Evolutionary conservation across 176 grass and related monocot genomes (phyloP).

Genomic region (Hyparrhenia diplandra): DNA sequence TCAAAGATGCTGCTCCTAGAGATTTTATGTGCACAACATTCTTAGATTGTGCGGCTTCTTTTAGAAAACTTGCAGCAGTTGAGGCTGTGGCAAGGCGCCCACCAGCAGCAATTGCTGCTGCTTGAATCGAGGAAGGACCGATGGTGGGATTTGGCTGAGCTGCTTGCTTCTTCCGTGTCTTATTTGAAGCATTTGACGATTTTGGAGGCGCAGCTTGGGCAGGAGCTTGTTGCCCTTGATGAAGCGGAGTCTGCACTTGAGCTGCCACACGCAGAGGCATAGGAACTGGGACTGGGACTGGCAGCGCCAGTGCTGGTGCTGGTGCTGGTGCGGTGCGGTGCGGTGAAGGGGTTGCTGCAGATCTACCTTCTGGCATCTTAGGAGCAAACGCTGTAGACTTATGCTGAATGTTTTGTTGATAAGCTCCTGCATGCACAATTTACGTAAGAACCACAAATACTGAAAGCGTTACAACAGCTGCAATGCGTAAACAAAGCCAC

Average conservation of each 20-base stretch:
- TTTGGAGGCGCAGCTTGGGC: conserved; percentile 23
- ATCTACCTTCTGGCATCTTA: conserved; percentile 13
- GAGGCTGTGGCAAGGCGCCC: conserved; percentile 61
- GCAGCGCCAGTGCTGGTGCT: neutral
- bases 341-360: neutral
- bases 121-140: conserved; percentile 58
- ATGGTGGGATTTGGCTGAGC: conserved; percentile 32
- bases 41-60: conserved; percentile 77
- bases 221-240: conserved; percentile 40
- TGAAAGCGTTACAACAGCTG: neutral
- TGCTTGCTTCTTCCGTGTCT: conserved; percentile 45
- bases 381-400: conserved; percentile 24
- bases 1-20: conserved; percentile 38
- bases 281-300: conserved; percentile 17
- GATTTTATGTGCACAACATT: conserved; percentile 72
- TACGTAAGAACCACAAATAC: neutral
- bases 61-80: conserved; percentile 48
- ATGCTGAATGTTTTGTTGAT: conserved; percentile 36
- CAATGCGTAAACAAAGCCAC: neutral
- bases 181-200: conserved; percentile 41
- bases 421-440: conserved; percentile 27
- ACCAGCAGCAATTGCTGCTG: conserved; percentile 83
- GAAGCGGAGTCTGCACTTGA: conserved; percentile 11
- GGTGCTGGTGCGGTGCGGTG: too few relatives aligned
- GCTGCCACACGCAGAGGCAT: conserved; percentile 20